A percentile compares a stretch with the other conserved stretches of the same genome.
Evolutionary conservation across 345 rosid species (phyloP).

Genomic region (Gossypium mustelinum): DNA sequence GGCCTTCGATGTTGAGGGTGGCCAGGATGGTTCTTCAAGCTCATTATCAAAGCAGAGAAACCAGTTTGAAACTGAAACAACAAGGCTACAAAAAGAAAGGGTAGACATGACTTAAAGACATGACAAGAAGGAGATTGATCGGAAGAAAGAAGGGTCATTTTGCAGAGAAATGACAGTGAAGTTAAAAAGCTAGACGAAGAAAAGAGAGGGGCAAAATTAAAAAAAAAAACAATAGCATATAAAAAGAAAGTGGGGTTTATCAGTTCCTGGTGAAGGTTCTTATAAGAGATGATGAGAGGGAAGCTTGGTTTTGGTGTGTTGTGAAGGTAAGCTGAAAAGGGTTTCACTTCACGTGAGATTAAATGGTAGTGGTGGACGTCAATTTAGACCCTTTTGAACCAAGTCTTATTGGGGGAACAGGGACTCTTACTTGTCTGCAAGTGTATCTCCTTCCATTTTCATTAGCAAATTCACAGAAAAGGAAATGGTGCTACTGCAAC

Average conservation of each 20-base stretch:
- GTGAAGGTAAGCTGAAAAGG: not conserved
- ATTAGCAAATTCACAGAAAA: not conserved
- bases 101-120: conserved; percentile 24
- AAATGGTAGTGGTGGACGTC: not conserved
- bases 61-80: conserved; percentile 29
- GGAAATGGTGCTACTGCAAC: not conserved
- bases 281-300: not conserved
- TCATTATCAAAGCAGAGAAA: conserved; percentile 54
- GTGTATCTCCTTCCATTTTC: not conserved
- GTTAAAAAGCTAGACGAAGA: not conserved
- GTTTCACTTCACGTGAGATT: not conserved
- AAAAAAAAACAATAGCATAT: not conserved
- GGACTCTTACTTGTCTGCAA: not conserved
- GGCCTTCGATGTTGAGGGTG: conserved; percentile 47
- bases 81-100: conserved; percentile 27
- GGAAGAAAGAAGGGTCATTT: conserved; percentile 19
- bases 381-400: not conserved
- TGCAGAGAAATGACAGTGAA: not conserved
- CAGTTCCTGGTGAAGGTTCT: not conserved
- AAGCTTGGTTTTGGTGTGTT: conserved; percentile 2
- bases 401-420: not conserved
- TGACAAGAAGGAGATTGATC: not conserved
- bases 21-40: conserved; percentile 53
- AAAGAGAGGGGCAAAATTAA: too few species aligned
- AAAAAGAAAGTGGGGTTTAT: not conserved